These are phyloP conservation scores for Xylaria curta DNA, from an alignment of 495 filamentous ascomycete genomes.

Conservation along the genomic window DNA sequence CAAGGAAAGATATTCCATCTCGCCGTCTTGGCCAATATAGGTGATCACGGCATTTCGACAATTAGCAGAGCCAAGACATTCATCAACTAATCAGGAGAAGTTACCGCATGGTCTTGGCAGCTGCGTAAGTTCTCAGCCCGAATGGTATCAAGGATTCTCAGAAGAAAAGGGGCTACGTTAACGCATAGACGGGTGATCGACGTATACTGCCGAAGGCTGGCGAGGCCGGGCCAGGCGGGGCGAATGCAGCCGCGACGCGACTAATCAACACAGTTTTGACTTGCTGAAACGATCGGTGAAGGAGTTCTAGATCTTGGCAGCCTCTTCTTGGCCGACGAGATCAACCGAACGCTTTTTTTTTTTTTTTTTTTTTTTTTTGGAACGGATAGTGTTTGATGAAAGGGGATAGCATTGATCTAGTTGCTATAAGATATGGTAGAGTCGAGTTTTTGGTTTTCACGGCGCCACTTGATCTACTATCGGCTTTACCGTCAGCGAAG, in stretches of 20 bases:
- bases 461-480: not conserved
- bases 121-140: constrained; percentile 7
- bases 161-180: constrained; percentile 9
- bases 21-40: not conserved
- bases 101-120: constrained; percentile 15
- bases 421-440: not conserved
- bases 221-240: constrained; percentile 15
- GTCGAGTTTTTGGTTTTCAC: not conserved
- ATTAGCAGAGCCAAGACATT: constrained; percentile 2
- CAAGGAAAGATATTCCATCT: not conserved
- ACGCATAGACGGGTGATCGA: constrained; percentile 19
- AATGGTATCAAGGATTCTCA: not conserved
- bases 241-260: constrained; percentile 20
- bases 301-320: constrained; percentile 10
- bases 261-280: not conserved
- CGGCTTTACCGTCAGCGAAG: not conserved
- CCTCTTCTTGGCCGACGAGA: not conserved
- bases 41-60: constrained; percentile 8
- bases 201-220: constrained; percentile 11
- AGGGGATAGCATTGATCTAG: not conserved
- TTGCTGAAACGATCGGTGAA: constrained; percentile 3
- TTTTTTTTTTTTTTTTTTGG: not conserved
- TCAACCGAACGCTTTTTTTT: not conserved
- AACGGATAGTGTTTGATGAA: not conserved
- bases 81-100: not conserved